Conservation (phyloP, 371 early-diverging fungal genomes). For the Zancudomyces culisetae region DNA sequence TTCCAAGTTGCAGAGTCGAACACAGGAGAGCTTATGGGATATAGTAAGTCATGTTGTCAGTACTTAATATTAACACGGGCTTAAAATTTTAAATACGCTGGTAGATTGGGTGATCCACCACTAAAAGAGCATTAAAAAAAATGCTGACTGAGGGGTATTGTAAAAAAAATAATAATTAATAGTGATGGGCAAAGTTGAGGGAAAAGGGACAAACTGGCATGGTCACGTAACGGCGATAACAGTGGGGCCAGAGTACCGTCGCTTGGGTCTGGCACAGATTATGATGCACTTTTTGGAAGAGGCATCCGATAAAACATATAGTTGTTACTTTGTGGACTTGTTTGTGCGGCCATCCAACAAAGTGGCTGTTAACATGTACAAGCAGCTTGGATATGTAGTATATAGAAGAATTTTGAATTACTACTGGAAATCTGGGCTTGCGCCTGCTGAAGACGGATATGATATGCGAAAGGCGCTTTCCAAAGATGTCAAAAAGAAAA, state of each 20-base stretch:
- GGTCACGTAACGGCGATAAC: constrained; percentile 98
- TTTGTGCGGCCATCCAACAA: constrained; percentile 92
- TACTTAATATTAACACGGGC: neutral
- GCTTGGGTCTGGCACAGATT: constrained; percentile 71
- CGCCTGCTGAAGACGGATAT: constrained; percentile 58
- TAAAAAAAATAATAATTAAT: neutral
- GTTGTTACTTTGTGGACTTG: constrained; percentile 47
- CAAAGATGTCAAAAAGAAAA: constrained; percentile 12
- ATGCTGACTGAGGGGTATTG: too few relatives aligned
- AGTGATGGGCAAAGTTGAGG: constrained; percentile 96
- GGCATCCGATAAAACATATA: constrained; percentile 62
- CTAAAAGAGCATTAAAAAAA: too few relatives aligned
- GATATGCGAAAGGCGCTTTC: constrained; percentile 38
- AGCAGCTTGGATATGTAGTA: constrained; percentile 78
- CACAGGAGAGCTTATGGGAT: constrained; percentile 58
- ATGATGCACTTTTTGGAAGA: constrained; percentile 84
- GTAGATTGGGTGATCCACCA: too few relatives aligned
- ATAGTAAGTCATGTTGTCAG: constrained; percentile 30
- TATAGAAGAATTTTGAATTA: constrained; percentile 83
- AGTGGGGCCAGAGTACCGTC: constrained; percentile 88
- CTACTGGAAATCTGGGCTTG: constrained; percentile 49
- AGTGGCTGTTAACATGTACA: constrained; percentile 93
- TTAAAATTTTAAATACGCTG: too few relatives aligned
- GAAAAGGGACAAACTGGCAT: constrained; percentile 78
- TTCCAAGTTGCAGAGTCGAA: constrained; percentile 68